phyloP scores from a whole-genome alignment of 345 rosid genomes.

The Syzygium aqueum region DNA sequence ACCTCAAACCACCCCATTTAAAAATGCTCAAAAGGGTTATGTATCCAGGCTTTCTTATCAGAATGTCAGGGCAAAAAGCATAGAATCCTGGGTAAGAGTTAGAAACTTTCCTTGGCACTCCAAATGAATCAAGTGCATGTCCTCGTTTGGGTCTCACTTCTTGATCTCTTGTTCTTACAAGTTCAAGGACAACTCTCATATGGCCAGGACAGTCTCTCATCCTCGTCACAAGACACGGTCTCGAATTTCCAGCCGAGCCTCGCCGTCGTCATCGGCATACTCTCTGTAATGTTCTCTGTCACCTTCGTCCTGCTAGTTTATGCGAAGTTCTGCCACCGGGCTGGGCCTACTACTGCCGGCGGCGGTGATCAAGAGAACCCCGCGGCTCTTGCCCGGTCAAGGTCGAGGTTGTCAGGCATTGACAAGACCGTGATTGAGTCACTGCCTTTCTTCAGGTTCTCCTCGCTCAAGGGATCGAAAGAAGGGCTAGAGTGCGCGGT shows the following conservation, averaged over 20 bases:
- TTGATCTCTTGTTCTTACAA: not conserved
- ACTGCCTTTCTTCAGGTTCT: slow-evolving; percentile 84
- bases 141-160: not conserved
- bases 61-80: not conserved
- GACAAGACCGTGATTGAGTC: slow-evolving; percentile 68
- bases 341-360: not conserved
- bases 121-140: not conserved
- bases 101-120: not conserved
- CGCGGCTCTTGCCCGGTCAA: slow-evolving; percentile 10
- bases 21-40: not conserved
- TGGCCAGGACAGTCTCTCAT: not conserved
- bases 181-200: not conserved
- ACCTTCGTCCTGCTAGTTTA: slow-evolving; percentile 59
- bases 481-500: slow-evolving; percentile 86
- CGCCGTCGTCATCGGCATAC: slow-evolving; percentile 70
- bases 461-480: slow-evolving; percentile 61
- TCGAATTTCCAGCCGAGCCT: slow-evolving; percentile 72
- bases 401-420: slow-evolving; percentile 58
- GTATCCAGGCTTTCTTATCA: not conserved
- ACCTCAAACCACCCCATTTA: not conserved
- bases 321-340: slow-evolving; percentile 59
- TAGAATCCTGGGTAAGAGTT: not conserved
- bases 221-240: slow-evolving; percentile 9
- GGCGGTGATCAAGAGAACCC: slow-evolving; percentile 4
- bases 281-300: slow-evolving; percentile 50